Evolutionary conservation across 2,329 filamentous ascomycete species (phyloP).

Genomic region (Paecilomyces niveus): DNA sequence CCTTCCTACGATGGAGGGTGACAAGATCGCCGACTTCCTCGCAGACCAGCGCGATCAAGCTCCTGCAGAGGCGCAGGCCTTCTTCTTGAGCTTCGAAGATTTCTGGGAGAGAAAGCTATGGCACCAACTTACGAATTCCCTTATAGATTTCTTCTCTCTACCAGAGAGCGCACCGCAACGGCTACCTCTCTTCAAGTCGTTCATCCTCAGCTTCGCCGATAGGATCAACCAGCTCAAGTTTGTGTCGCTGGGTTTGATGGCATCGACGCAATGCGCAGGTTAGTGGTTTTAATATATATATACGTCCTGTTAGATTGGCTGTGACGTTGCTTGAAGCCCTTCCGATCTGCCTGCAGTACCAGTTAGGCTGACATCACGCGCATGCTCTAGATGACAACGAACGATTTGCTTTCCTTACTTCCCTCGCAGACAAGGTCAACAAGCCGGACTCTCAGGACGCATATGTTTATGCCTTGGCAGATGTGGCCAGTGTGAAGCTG

Average conservation of each 20-base stretch:
- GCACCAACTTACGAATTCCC: slow-evolving; percentile 91
- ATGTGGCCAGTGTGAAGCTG: slow-evolving; percentile 81
- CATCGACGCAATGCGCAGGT: slow-evolving; percentile 66
- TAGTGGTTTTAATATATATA: not conserved
- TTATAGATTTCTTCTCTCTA: slow-evolving; percentile 81
- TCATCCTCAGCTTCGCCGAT: slow-evolving; percentile 92
- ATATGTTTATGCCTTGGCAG: slow-evolving; percentile 86
- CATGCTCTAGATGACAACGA: slow-evolving; percentile 67
- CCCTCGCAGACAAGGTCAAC: slow-evolving; percentile 81
- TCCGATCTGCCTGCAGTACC: not conserved
- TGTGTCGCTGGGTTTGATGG: slow-evolving; percentile 80
- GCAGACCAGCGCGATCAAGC: slow-evolving; percentile 81
- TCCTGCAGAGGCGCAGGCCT: slow-evolving; percentile 77
- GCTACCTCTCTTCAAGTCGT: slow-evolving; percentile 84
- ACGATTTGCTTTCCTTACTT: slow-evolving; percentile 74
- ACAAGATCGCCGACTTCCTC: slow-evolving; percentile 87
- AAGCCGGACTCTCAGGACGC: slow-evolving; percentile 91
- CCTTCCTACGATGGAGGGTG: slow-evolving; percentile 62
- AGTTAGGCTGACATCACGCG: slow-evolving; percentile 5
- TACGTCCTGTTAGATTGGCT: slow-evolving; percentile 2
- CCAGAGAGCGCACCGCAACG: slow-evolving; percentile 75
- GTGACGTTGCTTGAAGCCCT: not conserved
- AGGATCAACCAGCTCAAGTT: slow-evolving; percentile 99
- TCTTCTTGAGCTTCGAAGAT: slow-evolving; percentile 89
- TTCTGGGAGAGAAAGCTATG: slow-evolving; percentile 98